A percentile compares a stretch with the other conserved stretches of the same genome.
These are phyloP conservation scores for Picochlorum sp. DNA, from an alignment of 139 green algal genomes.

Conservation along the genomic window DNA sequence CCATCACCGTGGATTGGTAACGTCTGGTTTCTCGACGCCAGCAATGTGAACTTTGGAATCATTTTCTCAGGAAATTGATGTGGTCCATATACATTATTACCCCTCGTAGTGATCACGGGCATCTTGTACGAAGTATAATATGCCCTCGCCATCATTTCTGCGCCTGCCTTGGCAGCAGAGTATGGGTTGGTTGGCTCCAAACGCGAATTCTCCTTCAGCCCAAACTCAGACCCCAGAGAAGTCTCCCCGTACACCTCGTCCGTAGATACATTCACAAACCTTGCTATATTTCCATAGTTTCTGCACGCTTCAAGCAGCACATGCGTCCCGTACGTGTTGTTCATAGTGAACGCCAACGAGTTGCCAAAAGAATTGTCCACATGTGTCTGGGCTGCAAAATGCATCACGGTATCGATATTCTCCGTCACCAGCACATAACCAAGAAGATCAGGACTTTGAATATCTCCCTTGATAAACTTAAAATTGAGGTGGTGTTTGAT, in stretches of 20 bases:
- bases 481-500: slow-evolving; percentile 60
- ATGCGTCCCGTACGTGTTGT: slow-evolving; percentile 96
- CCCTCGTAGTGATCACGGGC: slow-evolving; percentile 89
- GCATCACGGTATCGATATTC: slow-evolving; percentile 94
- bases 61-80: slow-evolving; percentile 92
- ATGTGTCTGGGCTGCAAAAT: slow-evolving; percentile 97
- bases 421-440: slow-evolving; percentile 71
- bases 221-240: slow-evolving; percentile 20
- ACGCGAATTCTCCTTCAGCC: slow-evolving; percentile 57
- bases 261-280: slow-evolving; percentile 92
- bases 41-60: slow-evolving; percentile 53
- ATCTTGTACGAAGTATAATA: slow-evolving; percentile 78
- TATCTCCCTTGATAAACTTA: slow-evolving; percentile 93
- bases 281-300: slow-evolving; percentile 54
- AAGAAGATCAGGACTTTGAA: slow-evolving; percentile 83
- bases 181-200: slow-evolving; percentile 97
- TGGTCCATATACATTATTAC: slow-evolving; percentile 99
- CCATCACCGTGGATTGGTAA: slow-evolving; percentile 64
- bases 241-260: slow-evolving; percentile 42
- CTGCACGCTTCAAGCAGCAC: slow-evolving; percentile 85
- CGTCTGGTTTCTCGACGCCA: slow-evolving; percentile 40
- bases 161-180: slow-evolving; percentile 92
- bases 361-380: slow-evolving; percentile 99
- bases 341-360: slow-evolving; percentile 82
- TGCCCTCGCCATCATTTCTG: slow-evolving; percentile 92